Base-by-base conservation (phyloP, 208 protist genomes). In the Zelonia costaricensis region DNA sequence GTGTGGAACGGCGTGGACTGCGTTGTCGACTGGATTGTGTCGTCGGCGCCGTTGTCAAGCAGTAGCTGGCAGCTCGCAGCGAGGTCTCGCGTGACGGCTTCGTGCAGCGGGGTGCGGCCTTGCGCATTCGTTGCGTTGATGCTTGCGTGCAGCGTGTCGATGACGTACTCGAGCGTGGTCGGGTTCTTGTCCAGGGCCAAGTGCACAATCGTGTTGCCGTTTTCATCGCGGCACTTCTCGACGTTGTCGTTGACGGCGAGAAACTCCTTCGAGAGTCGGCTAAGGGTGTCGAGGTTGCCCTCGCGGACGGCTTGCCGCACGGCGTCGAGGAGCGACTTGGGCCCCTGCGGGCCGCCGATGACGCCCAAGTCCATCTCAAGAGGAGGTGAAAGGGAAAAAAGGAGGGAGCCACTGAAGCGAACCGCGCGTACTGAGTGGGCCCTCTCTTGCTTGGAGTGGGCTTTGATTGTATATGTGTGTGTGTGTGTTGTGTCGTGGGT, bases 1-100 rank as follows among this genome's bases (percentile, higher is more conserved):
- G 88, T 94, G 70, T 94, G 88, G 67, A 97, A 94, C 16, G 91
- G 86, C 4, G 91, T 97, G 23, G 88, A 96, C 64, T 93, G 76
- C 10, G 88, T 94, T 49, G 82, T 56, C 18, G 87, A 84, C 76
- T 93, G 82, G 13, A 93, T 73, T 16, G 82, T 77, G 71, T 91
- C 88, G 55, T 97, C 86, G 8, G 86, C 91, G 15, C 80, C 86
- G 69, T 87, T 69, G 25, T 80, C 69, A 36, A 97, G 79, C n/a
- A 97, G 85, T 16, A 86, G 54, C 47, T 91, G 71, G 76, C 84
- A 93, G 57, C 85, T 88, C 52, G 85, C 86, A 10, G 89, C 76
- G 63, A 86, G 90, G 57, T 94, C 92, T 55, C 84, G 78, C 49
- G 80, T 85, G 40, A 94, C 91, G 22, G 88, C 86, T 58, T 94